Evolutionary conservation across 2,329 filamentous ascomycete genomes (phyloP).

Genomic region (Penicillium sp.): DNA sequence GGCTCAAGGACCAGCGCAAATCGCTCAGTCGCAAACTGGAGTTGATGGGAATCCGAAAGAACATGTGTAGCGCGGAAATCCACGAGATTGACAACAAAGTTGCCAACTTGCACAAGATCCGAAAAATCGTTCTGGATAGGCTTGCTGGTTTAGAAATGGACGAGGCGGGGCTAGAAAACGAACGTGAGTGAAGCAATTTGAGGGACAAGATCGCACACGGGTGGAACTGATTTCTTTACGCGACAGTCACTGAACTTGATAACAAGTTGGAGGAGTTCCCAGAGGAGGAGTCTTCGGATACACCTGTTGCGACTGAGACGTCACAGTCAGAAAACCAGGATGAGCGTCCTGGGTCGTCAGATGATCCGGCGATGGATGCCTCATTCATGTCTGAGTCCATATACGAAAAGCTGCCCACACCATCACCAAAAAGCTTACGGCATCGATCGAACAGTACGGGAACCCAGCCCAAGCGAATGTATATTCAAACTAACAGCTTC

Average conservation of each 20-base stretch:
- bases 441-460: slow-evolving; percentile 45
- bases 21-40: slow-evolving; percentile 82
- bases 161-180: slow-evolving; percentile 85
- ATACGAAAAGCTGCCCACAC: slow-evolving; percentile 83
- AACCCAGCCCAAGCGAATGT: neutral
- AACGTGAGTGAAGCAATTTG: slow-evolving; percentile 59
- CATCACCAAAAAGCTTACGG: slow-evolving; percentile 58
- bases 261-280: slow-evolving; percentile 62
- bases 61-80: slow-evolving; percentile 96
- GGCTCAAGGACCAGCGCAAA: slow-evolving; percentile 77
- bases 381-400: slow-evolving; percentile 98
- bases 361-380: slow-evolving; percentile 54
- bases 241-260: slow-evolving; percentile 57
- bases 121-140: slow-evolving; percentile 84
- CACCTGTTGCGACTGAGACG: slow-evolving; percentile 35
- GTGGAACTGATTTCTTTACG: slow-evolving; percentile 4
- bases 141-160: slow-evolving; percentile 86
- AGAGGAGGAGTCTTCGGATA: slow-evolving; percentile 46
- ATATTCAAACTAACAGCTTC: slow-evolving; percentile 39
- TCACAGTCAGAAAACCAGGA: slow-evolving; percentile 44
- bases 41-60: slow-evolving; percentile 89
- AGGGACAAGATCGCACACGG: neutral
- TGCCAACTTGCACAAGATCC: slow-evolving; percentile 87
- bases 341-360: slow-evolving; percentile 52
- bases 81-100: slow-evolving; percentile 97